These are phyloP conservation scores for Trichomonas gallinae DNA, from an alignment of 208 protist species.

Conservation along the genomic window DNA sequence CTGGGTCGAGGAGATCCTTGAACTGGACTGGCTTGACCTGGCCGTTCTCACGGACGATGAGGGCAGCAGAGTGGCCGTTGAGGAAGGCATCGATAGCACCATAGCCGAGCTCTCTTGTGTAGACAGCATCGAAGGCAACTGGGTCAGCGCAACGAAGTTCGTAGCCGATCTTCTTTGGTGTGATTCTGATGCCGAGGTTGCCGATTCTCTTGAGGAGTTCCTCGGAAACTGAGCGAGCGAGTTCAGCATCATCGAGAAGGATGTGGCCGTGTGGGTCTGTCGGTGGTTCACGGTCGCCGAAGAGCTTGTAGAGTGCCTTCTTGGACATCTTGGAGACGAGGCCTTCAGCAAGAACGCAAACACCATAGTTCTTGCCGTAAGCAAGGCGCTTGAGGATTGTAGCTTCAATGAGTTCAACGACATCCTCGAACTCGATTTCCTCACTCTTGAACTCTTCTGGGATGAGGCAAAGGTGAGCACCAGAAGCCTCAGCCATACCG, in stretches of 20 bases:
- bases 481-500: too few species aligned
- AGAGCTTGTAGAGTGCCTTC: too few species aligned
- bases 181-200: background rate
- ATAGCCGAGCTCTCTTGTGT: too few species aligned
- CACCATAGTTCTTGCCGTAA: too few species aligned
- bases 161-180: constrained; percentile 24
- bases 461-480: constrained; percentile 26
- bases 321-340: too few species aligned
- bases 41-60: too few species aligned
- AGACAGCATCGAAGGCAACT: constrained; percentile 26
- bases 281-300: too few species aligned
- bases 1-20: background rate
- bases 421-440: background rate
- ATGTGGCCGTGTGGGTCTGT: constrained; percentile 30
- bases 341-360: too few species aligned
- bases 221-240: constrained; percentile 11
- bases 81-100: too few species aligned
- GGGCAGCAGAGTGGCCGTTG: too few species aligned
- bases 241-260: constrained; percentile 16
- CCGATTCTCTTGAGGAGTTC: background rate
- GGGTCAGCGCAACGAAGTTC: too few species aligned
- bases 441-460: constrained; percentile 24
- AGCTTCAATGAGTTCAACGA: constrained; percentile 26
- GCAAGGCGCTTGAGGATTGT: constrained; percentile 30
- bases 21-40: background rate